These are phyloP conservation scores for Penicillium olsonii DNA, from an alignment of 2,329 filamentous ascomycete species.

Conservation along the genomic window DNA sequence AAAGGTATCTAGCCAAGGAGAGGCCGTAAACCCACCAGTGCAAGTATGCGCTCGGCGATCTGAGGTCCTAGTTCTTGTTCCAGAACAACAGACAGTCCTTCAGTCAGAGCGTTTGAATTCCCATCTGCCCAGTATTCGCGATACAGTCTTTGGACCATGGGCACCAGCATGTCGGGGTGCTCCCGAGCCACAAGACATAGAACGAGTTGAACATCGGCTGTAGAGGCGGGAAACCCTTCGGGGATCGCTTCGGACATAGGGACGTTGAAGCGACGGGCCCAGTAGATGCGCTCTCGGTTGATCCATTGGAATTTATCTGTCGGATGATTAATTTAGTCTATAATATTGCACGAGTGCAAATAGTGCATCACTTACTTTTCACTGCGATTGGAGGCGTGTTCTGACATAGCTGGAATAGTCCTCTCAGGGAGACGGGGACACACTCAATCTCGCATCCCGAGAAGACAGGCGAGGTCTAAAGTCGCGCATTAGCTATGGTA, in stretches of 20 bases:
- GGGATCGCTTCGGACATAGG: slow-evolving; percentile 12
- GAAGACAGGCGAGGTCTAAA: slow-evolving; percentile 17
- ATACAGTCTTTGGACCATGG: slow-evolving; percentile 4
- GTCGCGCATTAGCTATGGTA: background rate
- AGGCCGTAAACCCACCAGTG: background rate
- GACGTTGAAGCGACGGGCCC: slow-evolving; percentile 14
- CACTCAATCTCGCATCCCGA: slow-evolving; percentile 13
- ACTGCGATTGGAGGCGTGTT: slow-evolving; percentile 13
- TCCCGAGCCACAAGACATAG: slow-evolving; percentile 9
- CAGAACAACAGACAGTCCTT: slow-evolving; percentile 5
- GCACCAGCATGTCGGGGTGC: slow-evolving; percentile 3
- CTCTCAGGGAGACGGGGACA: slow-evolving; percentile 12
- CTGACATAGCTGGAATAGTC: slow-evolving; percentile 16
- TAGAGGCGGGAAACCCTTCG: slow-evolving; percentile 13
- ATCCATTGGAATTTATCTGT: slow-evolving; percentile 19
- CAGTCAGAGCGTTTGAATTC: background rate
- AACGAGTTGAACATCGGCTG: slow-evolving; percentile 7
- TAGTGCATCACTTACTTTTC: slow-evolving; percentile 10
- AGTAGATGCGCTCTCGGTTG: slow-evolving; percentile 18
- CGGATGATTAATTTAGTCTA: background rate
- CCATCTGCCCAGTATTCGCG: slow-evolving; percentile 11
- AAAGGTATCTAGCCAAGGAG: background rate
- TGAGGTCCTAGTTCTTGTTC: slow-evolving; percentile 3
- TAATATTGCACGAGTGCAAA: background rate
- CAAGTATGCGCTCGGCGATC: background rate